Evolutionary conservation across 371 early-diverging fungal species (phyloP), one percentile per base, ranked within the genome.

Genomic region (Circinella minor): DNA sequence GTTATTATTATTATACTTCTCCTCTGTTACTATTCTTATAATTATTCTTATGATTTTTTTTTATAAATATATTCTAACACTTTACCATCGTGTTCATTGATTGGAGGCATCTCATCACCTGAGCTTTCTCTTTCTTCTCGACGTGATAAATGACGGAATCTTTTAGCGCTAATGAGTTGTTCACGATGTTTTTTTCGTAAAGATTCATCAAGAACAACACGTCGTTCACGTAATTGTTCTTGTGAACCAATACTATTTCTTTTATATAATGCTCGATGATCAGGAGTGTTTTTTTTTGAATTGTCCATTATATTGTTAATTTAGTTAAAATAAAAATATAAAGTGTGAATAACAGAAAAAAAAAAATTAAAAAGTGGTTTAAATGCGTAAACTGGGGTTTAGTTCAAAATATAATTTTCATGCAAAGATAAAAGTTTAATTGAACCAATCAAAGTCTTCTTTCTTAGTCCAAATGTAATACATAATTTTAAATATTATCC

Each of bases 101-200:
- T 34, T 18, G 73, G 55, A 18, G 74, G 74, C 59, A 73, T 54
- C 64, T 68, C 68, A 46, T 71, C 73, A 34, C 67, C 70, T 4
- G 68, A 66, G 54, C 71, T 73, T 48, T 71, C 69, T 38, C 68
- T 55, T 37, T 71, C 71, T 62, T 77, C 78, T n/a, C 68, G 69
- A 13, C 67, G 68, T 14, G 77, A 75, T 48, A 84, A 67, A 61
- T 84, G 77, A 49, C 84, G 84, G 61, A 80, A 84, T 36, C 87
- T 75, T 61, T 87, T 87, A 11, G 85, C 82, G 20, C 81, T 84
- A 71, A 87, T 81, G 17, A 87, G 80, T 47, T 85, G 85, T 39
- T 87, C 87, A 15, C 87, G 84, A 62, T 84, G 87, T 55, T 80
- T 78, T 54, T 76, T 82, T 36, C 87, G 75, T 54, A 83, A 68